Evolutionary conservation across 2,329 filamentous ascomycete species (phyloP), one percentile per base, ranked within the genome.

Genomic region (Nothomitra cinnamomea): DNA sequence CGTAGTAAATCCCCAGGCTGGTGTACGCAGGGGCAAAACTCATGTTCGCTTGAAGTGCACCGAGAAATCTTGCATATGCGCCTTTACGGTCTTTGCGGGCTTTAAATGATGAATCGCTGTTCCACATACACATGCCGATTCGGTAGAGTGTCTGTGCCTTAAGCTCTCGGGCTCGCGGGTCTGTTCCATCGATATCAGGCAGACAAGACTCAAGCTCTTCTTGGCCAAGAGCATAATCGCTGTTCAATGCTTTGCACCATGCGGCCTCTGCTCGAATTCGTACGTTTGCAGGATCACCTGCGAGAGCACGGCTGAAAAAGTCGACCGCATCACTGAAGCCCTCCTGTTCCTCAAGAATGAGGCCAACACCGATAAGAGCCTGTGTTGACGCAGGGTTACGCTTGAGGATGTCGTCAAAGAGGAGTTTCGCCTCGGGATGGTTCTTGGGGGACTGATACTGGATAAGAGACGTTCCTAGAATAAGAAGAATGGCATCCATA

Each of bases 341-440:
- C 61, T 95, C 84, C 58, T 95, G 88, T 61, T 96, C 92, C 66
- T 95, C 88, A 48, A 89, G 83, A 41, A 98, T 90, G 22, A 96
- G 69, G 1, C 92, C 94, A 35, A 95, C 80, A 0, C 92, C 92
- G 47, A 96, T 85, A 57, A 98, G 72, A 1, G 89, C 89, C 28
- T 80, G 71, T 0, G 88, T 94, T 0, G 85, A 89, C 2, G 78
- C 79, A 1, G 81, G 76, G 54, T 94, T 87, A 24, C 84, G 78
- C 49, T 78, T 72, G 0, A 98, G 73, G 3, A 96, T 85, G 28
- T 77, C 77, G 60, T 95, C 82, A 60, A 98, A 96, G 0, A 95
- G 73, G n/a, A 68, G 67, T 63, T 87, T 90, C 1, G 92, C 89
- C 68, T 96, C 90, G 17, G 81, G 75, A 60, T 98, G 92, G 62